These are phyloP conservation scores for Clonostachys rhizophaga DNA, from an alignment of 2,329 filamentous ascomycete genomes.

Conservation along the genomic window DNA sequence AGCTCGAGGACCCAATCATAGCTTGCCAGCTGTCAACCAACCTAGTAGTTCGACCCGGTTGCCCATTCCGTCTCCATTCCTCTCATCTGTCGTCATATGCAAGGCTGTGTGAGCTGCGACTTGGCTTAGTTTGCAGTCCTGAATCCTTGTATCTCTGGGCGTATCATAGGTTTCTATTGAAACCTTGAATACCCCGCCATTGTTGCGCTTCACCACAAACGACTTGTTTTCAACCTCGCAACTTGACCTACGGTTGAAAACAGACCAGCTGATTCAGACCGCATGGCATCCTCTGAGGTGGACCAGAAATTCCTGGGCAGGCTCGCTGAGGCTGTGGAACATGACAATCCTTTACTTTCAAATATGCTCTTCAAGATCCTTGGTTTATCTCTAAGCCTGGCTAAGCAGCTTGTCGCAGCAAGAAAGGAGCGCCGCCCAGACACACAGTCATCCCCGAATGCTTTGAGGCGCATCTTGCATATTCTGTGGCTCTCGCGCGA, in stretches of 20 bases:
- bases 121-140: too few species aligned
- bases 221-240: not conserved
- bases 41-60: not conserved
- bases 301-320: constrained; percentile 95
- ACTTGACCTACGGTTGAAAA: not conserved
- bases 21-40: constrained; percentile 23
- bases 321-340: constrained; percentile 75
- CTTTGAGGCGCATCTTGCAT: constrained; percentile 76
- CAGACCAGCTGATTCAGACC: constrained; percentile 5
- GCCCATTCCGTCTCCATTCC: not conserved
- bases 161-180: not conserved
- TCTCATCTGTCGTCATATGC: constrained; percentile 1
- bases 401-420: constrained; percentile 76
- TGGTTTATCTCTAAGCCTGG: constrained; percentile 83
- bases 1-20: constrained; percentile 20
- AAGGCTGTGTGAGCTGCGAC: not conserved
- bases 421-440: constrained; percentile 73
- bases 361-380: constrained; percentile 86
- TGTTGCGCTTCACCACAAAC: not conserved
- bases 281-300: constrained; percentile 93
- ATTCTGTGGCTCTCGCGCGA: constrained; percentile 96
- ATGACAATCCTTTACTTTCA: constrained; percentile 74
- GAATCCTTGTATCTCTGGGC: not conserved
- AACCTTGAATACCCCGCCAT: not conserved
- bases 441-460: constrained; percentile 66